Percentiles rank a stretch among this genome's conserved stretches.
Evolutionary conservation across 805 yeast species (phyloP).

Genomic region (Lachancea cidri): DNA sequence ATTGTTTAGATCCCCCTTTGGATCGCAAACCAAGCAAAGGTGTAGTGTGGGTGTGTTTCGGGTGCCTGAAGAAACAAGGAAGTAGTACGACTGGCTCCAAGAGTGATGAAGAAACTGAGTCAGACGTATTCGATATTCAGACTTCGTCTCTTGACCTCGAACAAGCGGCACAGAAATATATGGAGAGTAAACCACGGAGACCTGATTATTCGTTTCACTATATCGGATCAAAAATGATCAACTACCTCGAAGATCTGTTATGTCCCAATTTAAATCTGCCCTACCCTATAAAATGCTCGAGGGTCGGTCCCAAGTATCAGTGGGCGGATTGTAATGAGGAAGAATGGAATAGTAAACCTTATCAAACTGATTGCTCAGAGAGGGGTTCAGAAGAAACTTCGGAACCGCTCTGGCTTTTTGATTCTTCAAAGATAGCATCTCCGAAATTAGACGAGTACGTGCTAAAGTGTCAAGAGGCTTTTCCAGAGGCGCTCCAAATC

Average conservation of each 20-base stretch:
- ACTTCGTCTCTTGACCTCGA: conserved; percentile 1
- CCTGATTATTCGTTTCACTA: conserved; percentile 30
- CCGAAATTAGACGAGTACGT: conserved; percentile 50
- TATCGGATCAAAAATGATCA: conserved; percentile 22
- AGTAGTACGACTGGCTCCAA: conserved; percentile 19
- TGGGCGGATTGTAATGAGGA: conserved; percentile 24
- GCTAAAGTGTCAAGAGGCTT: conserved; percentile 42
- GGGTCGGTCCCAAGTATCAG: conserved; percentile 25
- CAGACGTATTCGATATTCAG: not conserved
- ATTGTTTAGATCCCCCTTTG: conserved; percentile 82
- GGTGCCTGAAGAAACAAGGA: conserved; percentile 61
- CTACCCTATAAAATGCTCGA: conserved; percentile 25
- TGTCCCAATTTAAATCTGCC: conserved; percentile 18
- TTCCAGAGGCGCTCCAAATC: conserved; percentile 52
- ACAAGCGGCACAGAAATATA: conserved; percentile 1
- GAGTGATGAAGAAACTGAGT: not conserved
- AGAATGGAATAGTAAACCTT: conserved; percentile 12
- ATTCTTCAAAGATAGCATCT: conserved; percentile 18
- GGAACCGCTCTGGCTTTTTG: conserved; percentile 61
- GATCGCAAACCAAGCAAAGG: conserved; percentile 77
- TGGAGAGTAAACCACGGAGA: not conserved
- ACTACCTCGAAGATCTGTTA: conserved; percentile 20
- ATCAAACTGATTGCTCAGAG: conserved; percentile 36
- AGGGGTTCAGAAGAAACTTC: conserved; percentile 72
- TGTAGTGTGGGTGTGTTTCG: conserved; percentile 85